phyloP scores from a whole-genome alignment of 1,284 basidiomycete genomes.

The Pseudozyma hubeiensis region DNA sequence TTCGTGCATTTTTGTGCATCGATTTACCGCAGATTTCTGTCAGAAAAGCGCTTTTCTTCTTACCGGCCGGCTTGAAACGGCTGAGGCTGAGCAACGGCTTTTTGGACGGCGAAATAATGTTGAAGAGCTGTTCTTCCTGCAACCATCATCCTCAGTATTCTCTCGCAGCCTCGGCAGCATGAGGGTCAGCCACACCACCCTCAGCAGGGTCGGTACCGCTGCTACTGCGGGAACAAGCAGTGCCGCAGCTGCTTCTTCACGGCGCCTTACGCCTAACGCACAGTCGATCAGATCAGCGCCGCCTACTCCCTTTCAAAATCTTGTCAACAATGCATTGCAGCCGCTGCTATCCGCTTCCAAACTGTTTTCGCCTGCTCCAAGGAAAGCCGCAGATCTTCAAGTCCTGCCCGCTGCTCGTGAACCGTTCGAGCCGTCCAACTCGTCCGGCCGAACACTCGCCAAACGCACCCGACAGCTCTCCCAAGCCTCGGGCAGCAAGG shows the following conservation, averaged over 20 bases:
- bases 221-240: background rate
- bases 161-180: background rate
- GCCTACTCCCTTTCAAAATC: slow-evolving; percentile 16
- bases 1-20: background rate
- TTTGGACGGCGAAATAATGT: slow-evolving; percentile 12
- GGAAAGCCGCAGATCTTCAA: background rate
- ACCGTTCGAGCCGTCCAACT: background rate
- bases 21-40: too few species aligned
- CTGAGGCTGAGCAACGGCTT: slow-evolving; percentile 7
- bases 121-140: background rate
- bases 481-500: slow-evolving; percentile 4
- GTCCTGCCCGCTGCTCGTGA: background rate
- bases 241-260: background rate
- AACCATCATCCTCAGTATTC: background rate
- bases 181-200: background rate
- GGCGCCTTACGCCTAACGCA: background rate
- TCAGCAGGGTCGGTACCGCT: background rate
- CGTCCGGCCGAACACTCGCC: background rate
- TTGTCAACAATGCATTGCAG: slow-evolving; percentile 21
- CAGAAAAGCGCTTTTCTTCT: slow-evolving; percentile 21
- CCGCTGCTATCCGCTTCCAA: slow-evolving; percentile 2
- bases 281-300: background rate
- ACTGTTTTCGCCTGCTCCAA: slow-evolving; percentile 6
- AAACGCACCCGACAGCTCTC: background rate
- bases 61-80: slow-evolving; percentile 24